These are phyloP conservation scores for Camellia lanceoleosa DNA, from an alignment of 148 eudicot genomes.

Conservation along the genomic window DNA sequence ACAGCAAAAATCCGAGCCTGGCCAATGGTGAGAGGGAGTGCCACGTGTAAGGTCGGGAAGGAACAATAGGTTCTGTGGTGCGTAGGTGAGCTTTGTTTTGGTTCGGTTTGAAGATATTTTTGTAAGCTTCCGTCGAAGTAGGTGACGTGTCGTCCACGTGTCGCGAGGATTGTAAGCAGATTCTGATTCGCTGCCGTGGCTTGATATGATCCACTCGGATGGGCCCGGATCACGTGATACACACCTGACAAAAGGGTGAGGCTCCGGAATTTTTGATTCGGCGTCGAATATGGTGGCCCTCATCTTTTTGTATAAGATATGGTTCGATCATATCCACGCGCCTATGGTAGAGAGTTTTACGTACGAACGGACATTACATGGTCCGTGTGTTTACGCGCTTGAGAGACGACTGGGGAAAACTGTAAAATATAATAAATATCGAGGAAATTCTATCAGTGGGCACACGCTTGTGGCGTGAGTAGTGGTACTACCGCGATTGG, in stretches of 20 bases:
- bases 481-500: no score
- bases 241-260: not conserved
- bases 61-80: slow-evolving; percentile 10
- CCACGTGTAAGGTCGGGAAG: slow-evolving; percentile 17
- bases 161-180: not conserved
- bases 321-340: not conserved
- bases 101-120: slow-evolving; percentile 15
- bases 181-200: slow-evolving; percentile 22
- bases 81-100: not conserved
- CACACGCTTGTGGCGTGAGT: no score
- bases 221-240: not conserved
- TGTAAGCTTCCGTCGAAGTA: not conserved
- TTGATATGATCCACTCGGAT: not conserved
- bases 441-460: no score
- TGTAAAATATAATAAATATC: no score
- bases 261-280: not conserved
- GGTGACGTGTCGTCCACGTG: slow-evolving; percentile 17
- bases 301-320: not conserved
- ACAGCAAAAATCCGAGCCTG: not conserved
- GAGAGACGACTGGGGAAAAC: no score
- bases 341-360: not conserved
- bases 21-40: not conserved
- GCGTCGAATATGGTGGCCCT: not conserved
- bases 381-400: no score
- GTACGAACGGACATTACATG: no score